phyloP scores from a whole-genome alignment of 164 flowering plant genomes.

The Chimonanthus praecox region DNA sequence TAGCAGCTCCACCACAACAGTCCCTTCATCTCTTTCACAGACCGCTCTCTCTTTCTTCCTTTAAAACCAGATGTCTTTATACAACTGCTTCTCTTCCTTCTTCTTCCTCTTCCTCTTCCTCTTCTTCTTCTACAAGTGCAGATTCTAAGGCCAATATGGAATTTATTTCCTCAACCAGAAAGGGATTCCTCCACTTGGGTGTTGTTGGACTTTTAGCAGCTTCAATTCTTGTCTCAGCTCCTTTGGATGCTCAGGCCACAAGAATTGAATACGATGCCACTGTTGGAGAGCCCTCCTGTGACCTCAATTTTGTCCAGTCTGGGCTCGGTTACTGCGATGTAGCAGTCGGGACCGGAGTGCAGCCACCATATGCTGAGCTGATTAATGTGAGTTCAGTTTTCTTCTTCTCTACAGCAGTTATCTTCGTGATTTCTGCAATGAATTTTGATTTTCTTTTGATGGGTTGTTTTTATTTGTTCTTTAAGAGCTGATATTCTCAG shows the following conservation, averaged over 20 bases:
- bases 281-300: conserved; percentile 67
- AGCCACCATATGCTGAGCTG: conserved; percentile 60
- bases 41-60: too few species aligned
- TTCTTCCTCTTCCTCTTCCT: background rate
- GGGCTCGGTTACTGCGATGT: conserved; percentile 87
- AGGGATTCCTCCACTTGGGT: conserved; percentile 31
- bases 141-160: conserved; percentile 10
- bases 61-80: too few species aligned
- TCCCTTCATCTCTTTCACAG: too few species aligned
- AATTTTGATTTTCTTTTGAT: too few species aligned
- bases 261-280: conserved; percentile 87
- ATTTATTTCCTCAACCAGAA: conserved; percentile 21
- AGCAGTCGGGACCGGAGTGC: conserved; percentile 52
- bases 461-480: too few species aligned
- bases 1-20: too few species aligned
- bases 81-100: too few species aligned
- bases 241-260: conserved; percentile 72
- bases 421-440: too few species aligned
- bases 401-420: background rate
- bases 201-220: conserved; percentile 67
- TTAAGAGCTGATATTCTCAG: too few species aligned
- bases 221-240: conserved; percentile 36
- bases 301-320: conserved; percentile 50
- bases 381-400: conserved; percentile 53
- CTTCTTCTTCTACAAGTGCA: conserved; percentile 8